A percentile compares a stretch with the other conserved stretches of the same genome.
Evolutionary conservation across 805 yeast species (phyloP).

Genomic region (Limtongia smithiae): DNA sequence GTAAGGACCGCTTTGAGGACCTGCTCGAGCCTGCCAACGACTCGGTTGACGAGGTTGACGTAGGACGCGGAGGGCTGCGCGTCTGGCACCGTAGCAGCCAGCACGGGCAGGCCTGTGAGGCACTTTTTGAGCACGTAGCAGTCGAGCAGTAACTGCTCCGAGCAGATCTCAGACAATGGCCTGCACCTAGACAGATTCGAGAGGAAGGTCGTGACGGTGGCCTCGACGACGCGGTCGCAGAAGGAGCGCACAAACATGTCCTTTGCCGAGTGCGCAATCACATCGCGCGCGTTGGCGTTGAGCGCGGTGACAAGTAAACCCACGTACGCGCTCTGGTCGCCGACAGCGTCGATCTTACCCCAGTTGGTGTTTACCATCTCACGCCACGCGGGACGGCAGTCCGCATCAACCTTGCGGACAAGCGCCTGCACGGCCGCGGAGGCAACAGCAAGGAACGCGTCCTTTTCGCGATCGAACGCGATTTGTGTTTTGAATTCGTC

Average conservation of each 20-base stretch:
- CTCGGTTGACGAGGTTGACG: conserved; percentile 45
- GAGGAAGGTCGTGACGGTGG: conserved; percentile 53
- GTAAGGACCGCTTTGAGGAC: conserved; percentile 67
- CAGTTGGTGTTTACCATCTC: conserved; percentile 78
- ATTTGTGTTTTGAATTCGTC: conserved; percentile 43
- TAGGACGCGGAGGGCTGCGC: conserved; percentile 15
- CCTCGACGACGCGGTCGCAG: conserved; percentile 72
- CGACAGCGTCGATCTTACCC: conserved; percentile 59
- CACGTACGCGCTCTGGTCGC: conserved; percentile 70
- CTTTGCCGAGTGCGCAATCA: conserved; percentile 38
- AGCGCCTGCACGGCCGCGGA: conserved; percentile 55
- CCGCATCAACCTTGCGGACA: conserved; percentile 55
- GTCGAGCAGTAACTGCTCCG: conserved; percentile 81
- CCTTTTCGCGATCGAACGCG: conserved; percentile 54
- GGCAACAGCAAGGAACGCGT: conserved; percentile 55
- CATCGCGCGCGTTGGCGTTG: conserved; percentile 39
- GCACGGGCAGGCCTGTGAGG: conserved; percentile 39
- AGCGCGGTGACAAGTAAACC: conserved; percentile 50
- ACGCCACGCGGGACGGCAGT: conserved; percentile 71
- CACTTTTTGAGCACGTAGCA: conserved; percentile 58
- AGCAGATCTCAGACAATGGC: conserved; percentile 64
- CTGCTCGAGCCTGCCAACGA: conserved; percentile 50
- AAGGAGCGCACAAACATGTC: conserved; percentile 69
- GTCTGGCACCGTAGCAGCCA: conserved; percentile 26
- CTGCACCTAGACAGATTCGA: conserved; percentile 56